Conservation (phyloP, 345 rosid genomes). For the Pseudoturritis turrita region DNA sequence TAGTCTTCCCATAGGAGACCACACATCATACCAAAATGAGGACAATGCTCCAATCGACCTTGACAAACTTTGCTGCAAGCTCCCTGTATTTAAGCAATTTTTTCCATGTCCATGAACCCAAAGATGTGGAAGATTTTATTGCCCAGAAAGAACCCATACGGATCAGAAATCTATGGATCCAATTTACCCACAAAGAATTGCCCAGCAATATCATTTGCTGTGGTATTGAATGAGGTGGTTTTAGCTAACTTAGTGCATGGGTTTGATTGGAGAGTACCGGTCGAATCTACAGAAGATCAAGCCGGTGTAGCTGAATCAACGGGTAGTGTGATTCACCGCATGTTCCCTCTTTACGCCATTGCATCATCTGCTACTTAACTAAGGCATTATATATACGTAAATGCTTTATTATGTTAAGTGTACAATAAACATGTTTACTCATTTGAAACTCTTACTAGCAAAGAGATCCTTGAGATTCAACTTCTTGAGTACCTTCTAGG, state of each 20-base stretch:
- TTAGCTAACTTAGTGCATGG: constrained; percentile 15
- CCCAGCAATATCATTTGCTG: constrained; percentile 20
- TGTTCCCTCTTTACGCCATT: constrained; percentile 14
- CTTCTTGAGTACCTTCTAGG: background rate
- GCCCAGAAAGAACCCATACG: too few species aligned
- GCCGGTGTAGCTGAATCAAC: background rate
- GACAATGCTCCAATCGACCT: too few species aligned
- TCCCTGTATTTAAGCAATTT: too few species aligned
- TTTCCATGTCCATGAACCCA: too few species aligned
- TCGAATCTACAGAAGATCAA: background rate
- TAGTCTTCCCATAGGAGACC: too few species aligned
- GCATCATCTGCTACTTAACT: constrained; percentile 4
- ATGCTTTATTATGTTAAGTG: background rate
- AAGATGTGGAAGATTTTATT: too few species aligned
- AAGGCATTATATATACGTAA: background rate
- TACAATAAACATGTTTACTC: background rate
- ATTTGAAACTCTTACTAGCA: background rate
- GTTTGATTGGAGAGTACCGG: constrained; percentile 23
- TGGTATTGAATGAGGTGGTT: constrained; percentile 11
- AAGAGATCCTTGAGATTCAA: background rate
- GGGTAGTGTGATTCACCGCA: background rate
- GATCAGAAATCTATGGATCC: too few species aligned
- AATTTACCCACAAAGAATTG: too few species aligned
- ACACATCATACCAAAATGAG: too few species aligned
- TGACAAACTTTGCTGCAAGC: too few species aligned